Evolutionary conservation across 2,329 filamentous ascomycete species (phyloP).

Genomic region (Massarina eburnea): DNA sequence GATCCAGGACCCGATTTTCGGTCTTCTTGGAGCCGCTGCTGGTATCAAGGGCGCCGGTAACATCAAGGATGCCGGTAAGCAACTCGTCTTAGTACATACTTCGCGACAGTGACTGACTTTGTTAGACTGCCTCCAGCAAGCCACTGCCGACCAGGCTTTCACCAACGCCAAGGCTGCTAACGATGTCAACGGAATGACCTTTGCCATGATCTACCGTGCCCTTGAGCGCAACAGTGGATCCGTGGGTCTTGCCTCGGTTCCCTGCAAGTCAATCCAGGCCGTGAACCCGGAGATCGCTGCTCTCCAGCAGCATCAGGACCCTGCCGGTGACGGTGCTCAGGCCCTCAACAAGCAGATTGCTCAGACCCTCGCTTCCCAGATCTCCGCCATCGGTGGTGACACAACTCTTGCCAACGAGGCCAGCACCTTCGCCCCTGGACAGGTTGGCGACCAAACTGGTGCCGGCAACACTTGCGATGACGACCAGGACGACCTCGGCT

Average conservation of each 20-base stretch:
- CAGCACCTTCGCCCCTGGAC: slow-evolving; percentile 65
- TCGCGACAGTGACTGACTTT: neutral
- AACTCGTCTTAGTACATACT: too few species aligned
- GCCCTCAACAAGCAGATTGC: slow-evolving; percentile 63
- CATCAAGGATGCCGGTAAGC: slow-evolving; percentile 53
- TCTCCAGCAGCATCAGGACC: slow-evolving; percentile 67
- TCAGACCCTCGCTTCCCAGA: slow-evolving; percentile 61
- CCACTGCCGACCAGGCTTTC: slow-evolving; percentile 60
- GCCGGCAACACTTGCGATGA: slow-evolving; percentile 58
- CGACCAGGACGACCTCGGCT: slow-evolving; percentile 52
- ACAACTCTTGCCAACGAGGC: slow-evolving; percentile 61
- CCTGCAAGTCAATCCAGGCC: slow-evolving; percentile 58
- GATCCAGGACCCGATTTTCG: slow-evolving; percentile 55
- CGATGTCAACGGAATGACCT: slow-evolving; percentile 58
- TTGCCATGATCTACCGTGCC: slow-evolving; percentile 56
- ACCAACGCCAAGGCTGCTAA: slow-evolving; percentile 59
- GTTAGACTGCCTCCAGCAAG: slow-evolving; percentile 64
- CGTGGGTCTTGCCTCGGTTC: slow-evolving; percentile 60
- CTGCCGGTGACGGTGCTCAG: slow-evolving; percentile 60
- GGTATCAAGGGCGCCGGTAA: slow-evolving; percentile 52
- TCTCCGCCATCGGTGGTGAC: slow-evolving; percentile 63
- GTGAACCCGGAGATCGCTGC: slow-evolving; percentile 67
- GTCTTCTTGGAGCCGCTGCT: slow-evolving; percentile 55
- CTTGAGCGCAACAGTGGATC: slow-evolving; percentile 63
- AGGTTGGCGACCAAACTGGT: slow-evolving; percentile 54